Evolutionary conservation across 2,329 filamentous ascomycete species (phyloP), one percentile per base, ranked within the genome.

Genomic region (Alternaria solani): DNA sequence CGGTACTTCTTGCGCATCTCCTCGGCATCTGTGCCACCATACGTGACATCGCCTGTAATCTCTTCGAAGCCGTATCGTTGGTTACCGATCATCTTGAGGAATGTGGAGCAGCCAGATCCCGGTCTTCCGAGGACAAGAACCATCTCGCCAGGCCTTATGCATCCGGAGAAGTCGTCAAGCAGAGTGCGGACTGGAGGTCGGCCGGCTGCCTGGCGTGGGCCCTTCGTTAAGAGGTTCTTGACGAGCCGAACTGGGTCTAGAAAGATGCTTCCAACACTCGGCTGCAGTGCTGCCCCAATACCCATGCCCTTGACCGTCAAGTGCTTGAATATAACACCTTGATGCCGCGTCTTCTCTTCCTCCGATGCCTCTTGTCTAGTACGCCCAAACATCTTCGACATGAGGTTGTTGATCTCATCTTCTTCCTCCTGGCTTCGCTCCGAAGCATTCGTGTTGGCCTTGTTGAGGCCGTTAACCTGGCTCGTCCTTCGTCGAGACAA

Each of bases 131-230:
- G 81, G 0, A 92, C 89, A 0, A 91, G 79, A 1, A 91, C 77
- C 89, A 91, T 91, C 76, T 91, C 89, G 20, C 89, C 90, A 0
- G 89, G 89, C 73, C 89, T 88, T 51, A 92, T 87, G 65, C 88
- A 91, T 11, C 90, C 90, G 71, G 88, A 86, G 58, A 85, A 87
- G 67, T 86, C 83, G 54, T 90, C 84, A 23, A 93, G 78, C 46
- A 93, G 88, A 0, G 88, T 89, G 63, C 86, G 86, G 20, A 89
- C 76, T 0, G 89, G 86, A 0, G 86, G 84, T 67, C 86, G 88
- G 43, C 67, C 77, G 36, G 62, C 73, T 56, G 78, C 74, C 55
- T 73, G 73, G 47, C 74, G 75, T 51, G 76, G 79, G 34, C 71
- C 78, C 80, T 81, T 64, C 80, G 81, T 57, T 79, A 80, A 64